phyloP scores from a whole-genome alignment of 805 yeast species.

The Zygoascus ofunaensis region DNA sequence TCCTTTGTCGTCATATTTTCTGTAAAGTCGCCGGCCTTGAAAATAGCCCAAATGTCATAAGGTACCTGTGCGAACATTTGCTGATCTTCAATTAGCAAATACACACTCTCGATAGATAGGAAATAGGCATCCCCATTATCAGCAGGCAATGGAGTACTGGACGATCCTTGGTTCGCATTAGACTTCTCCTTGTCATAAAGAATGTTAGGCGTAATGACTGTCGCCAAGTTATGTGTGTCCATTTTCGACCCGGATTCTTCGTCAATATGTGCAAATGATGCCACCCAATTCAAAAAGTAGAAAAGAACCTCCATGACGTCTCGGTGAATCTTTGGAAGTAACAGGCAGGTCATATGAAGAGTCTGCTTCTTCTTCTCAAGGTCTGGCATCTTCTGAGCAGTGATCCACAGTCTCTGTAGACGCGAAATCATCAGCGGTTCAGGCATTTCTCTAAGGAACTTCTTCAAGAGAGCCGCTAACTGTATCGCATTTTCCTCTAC shows the following conservation, averaged over 20 bases:
- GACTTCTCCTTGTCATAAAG: conserved; percentile 42
- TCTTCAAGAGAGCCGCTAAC: conserved; percentile 84
- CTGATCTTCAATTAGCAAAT: conserved; percentile 70
- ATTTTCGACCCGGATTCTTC: conserved; percentile 87
- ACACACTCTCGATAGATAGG: conserved; percentile 83
- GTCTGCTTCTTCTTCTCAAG: conserved; percentile 41
- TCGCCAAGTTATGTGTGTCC: conserved; percentile 92
- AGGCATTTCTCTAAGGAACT: conserved; percentile 85
- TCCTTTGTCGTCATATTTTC: conserved; percentile 20
- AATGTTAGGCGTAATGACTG: conserved; percentile 90
- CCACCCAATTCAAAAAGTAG: conserved; percentile 86
- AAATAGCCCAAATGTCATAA: conserved; percentile 42
- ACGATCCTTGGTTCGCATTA: conserved; percentile 2
- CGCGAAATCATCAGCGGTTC: conserved; percentile 75
- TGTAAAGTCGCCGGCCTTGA: conserved; percentile 1
- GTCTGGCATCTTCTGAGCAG: conserved; percentile 37
- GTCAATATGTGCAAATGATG: conserved; percentile 88
- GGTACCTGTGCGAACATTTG: conserved; percentile 77
- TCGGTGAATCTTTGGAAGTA: conserved; percentile 74
- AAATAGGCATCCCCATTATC: conserved; percentile 43
- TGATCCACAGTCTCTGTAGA: conserved; percentile 71
- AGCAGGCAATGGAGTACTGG: conserved; percentile 9
- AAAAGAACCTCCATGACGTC: conserved; percentile 80
- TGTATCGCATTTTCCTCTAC: conserved; percentile 78
- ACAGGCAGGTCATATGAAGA: conserved; percentile 55